These are phyloP conservation scores for Przewalskia tangutica DNA, from an alignment of 257 asterid species.

Conservation along the genomic window DNA sequence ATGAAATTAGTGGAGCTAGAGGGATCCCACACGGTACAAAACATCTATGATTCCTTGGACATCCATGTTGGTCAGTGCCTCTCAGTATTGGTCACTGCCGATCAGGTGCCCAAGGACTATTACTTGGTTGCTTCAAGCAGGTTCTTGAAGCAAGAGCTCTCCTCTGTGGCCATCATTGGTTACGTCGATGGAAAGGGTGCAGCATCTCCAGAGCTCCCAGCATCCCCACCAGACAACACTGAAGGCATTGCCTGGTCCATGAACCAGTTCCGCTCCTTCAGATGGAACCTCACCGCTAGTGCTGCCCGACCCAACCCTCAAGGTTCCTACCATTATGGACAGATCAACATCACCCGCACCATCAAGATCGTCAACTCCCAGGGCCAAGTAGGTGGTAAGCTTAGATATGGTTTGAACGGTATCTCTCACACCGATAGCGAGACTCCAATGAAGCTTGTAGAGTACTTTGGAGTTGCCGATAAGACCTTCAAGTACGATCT, in stretches of 20 bases:
- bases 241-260: slow-evolving; percentile 20
- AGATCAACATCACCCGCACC: slow-evolving; percentile 55
- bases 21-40: slow-evolving; percentile 54
- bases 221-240: slow-evolving; percentile 34
- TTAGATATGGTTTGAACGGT: slow-evolving; percentile 35
- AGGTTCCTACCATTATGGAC: slow-evolving; percentile 46
- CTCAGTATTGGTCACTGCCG: slow-evolving; percentile 41
- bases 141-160: slow-evolving; percentile 24
- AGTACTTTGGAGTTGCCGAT: slow-evolving; percentile 30
- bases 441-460: slow-evolving; percentile 46
- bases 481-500: slow-evolving; percentile 30
- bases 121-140: slow-evolving; percentile 40
- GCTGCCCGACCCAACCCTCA: slow-evolving; percentile 62
- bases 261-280: slow-evolving; percentile 39
- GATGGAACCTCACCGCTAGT: slow-evolving; percentile 50
- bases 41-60: slow-evolving; percentile 37
- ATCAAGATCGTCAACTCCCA: slow-evolving; percentile 30
- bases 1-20: slow-evolving; percentile 46
- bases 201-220: slow-evolving; percentile 33
- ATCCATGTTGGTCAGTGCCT: slow-evolving; percentile 49
- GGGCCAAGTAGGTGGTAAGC: slow-evolving; percentile 27
- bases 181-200: slow-evolving; percentile 24
- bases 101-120: slow-evolving; percentile 33
- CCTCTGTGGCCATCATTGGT: slow-evolving; percentile 26
- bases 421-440: slow-evolving; percentile 36